phyloP scores from a whole-genome alignment of 371 early-diverging fungal genomes.

The Caulochytrium protostelioides region DNA sequence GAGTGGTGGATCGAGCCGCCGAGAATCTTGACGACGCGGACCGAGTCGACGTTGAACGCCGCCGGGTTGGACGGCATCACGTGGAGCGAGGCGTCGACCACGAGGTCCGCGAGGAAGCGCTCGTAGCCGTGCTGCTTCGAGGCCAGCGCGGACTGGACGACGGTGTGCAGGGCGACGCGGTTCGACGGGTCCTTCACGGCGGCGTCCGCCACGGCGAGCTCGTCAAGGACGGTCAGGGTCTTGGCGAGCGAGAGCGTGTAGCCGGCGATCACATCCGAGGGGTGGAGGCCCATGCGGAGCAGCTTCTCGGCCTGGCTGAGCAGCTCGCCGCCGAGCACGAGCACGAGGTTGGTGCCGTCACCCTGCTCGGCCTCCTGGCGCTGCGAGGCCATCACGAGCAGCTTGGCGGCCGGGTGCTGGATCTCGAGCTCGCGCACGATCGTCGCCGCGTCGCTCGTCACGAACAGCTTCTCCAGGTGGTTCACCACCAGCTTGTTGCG shows the following conservation, averaged over 20 bases:
- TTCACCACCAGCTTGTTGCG: constrained; percentile 99
- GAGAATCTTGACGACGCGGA: constrained; percentile 93
- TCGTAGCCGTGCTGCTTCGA: constrained; percentile 86
- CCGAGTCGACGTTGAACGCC: constrained; percentile 81
- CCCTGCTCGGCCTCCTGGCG: constrained; percentile 96
- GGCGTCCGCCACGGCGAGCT: constrained; percentile 41
- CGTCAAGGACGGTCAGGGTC: not conserved
- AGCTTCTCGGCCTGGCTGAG: constrained; percentile 80
- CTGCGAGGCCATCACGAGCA: constrained; percentile 89
- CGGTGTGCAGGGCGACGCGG: constrained; percentile 40
- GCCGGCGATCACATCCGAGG: constrained; percentile 81
- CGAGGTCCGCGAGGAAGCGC: constrained; percentile 55
- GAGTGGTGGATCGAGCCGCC: constrained; percentile 86
- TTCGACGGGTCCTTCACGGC: constrained; percentile 31
- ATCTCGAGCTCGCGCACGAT: constrained; percentile 95
- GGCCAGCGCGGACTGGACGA: constrained; percentile 52
- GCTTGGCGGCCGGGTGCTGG: constrained; percentile 94
- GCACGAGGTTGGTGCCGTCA: constrained; percentile 84
- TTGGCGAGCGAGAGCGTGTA: constrained; percentile 28
- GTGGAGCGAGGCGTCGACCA: constrained; percentile 61
- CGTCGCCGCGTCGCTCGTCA: constrained; percentile 98
- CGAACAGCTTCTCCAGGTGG: constrained; percentile 89
- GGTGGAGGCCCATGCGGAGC: constrained; percentile 80
- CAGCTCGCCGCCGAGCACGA: constrained; percentile 85
- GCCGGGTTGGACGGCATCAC: constrained; percentile 65